phyloP scores from a whole-genome alignment of 2,329 filamentous ascomycete species.

The Penicillium corylophilum region DNA sequence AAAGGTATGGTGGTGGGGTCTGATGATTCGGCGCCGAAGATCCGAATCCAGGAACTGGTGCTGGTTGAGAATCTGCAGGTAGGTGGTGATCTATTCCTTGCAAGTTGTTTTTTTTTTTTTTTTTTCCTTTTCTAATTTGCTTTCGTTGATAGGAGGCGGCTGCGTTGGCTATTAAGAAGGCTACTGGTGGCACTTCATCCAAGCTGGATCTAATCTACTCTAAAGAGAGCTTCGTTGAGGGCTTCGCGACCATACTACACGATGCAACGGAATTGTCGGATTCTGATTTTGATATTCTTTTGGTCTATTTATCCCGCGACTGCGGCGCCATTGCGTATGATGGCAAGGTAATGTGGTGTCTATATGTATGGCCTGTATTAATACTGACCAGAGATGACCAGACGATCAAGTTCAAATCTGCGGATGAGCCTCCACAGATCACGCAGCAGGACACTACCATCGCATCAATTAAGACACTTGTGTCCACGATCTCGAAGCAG shows the following conservation, averaged over 20 bases:
- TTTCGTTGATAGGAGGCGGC: constrained; percentile 48
- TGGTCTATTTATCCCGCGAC: constrained; percentile 69
- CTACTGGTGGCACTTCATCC: constrained; percentile 45
- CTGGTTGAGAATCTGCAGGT: constrained; percentile 60
- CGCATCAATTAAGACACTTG: constrained; percentile 74
- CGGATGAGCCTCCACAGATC: constrained; percentile 55
- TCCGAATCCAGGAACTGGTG: constrained; percentile 47
- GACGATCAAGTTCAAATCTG: constrained; percentile 70
- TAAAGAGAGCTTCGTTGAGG: constrained; percentile 61
- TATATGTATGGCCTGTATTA: constrained; percentile 6
- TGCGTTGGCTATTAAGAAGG: constrained; percentile 53
- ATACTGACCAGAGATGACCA: constrained; percentile 34
- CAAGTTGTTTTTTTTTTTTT: not conserved
- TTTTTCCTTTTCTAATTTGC: not conserved
- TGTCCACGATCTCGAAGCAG: constrained; percentile 64
- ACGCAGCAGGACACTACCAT: constrained; percentile 78
- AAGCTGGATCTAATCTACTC: constrained; percentile 68
- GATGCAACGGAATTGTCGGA: constrained; percentile 55
- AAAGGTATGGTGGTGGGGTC: constrained; percentile 56
- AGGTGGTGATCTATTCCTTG: constrained; percentile 4
- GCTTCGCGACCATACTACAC: constrained; percentile 56
- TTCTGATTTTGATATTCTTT: constrained; percentile 66
- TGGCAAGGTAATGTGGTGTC: constrained; percentile 39
- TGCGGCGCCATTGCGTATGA: constrained; percentile 53
- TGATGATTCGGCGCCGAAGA: constrained; percentile 32